Evolutionary conservation across 2,329 filamentous ascomycete genomes (phyloP), one percentile per base, ranked within the genome.

Genomic region (Colletotrichum paranaense): DNA sequence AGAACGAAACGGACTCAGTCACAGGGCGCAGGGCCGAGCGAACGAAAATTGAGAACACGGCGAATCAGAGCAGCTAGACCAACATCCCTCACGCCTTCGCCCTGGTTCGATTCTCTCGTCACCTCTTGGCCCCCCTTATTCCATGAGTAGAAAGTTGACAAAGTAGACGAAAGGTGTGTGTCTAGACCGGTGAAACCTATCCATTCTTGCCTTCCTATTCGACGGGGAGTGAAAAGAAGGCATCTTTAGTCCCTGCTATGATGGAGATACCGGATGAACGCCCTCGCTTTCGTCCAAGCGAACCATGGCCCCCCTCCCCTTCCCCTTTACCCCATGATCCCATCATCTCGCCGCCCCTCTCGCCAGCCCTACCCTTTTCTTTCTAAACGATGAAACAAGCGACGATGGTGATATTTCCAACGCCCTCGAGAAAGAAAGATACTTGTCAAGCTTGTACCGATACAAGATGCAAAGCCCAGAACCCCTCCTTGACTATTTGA

Each of bases 371-470:
- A 16, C 46, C 8, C 9, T 24, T 64, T 24, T 42, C 19, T 22
- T 8, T 49, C 16, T 22, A 32, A 8, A 57, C 52, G 62, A 65
- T 30, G 32, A 22, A 56, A 57, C 32, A 65, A 57, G 52, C 62
- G 35, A 42, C n/a, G 16, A 22, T 24, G 8, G 38, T 16, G 32
- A 24, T n/a, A 7, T 35, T 22, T 16, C 12, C 22, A 12, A 19
- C 52, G 28, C 22, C 42, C 16, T 35, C 38, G 38, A 19, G 38
- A 42, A 42, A 42, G 55, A 66, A 42, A 49, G 60, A 62, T 73
- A 73, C 71, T 73, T 71, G 22, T 57, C 28, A n/a, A 52, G 14
- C 30, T 66, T 58, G 67, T 73, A 73, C 67, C 65, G 42, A 60
- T 73, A 73, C 70, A 64, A 28, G 22, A 49, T 9, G 30, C 59